Base-by-base conservation (phyloP, 345 rosid species). In the Hypericum perforatum region DNA sequence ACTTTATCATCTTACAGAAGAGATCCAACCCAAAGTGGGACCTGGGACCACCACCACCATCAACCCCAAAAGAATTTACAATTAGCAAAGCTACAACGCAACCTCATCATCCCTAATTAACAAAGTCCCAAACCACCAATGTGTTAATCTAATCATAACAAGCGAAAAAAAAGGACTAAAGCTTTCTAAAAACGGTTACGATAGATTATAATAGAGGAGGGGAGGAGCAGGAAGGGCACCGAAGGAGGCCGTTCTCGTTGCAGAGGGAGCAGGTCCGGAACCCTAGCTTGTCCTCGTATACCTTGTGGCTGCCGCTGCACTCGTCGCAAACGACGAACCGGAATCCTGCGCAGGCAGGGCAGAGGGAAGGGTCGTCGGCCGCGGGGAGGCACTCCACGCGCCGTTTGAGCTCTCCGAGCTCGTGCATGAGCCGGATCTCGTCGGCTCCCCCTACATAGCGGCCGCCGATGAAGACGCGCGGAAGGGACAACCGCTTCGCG, bases 301-400 rank as follows among this genome's bases (percentile, higher is more conserved):
- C 68, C 85, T 85, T 75, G 46, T 73, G 87, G 67, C 87, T 84
- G 6, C 92, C 92, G 38, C 63, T 61, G 37, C 92, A 84, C 12
- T 9, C 53, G 6, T 49, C 63, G 53, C 92, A 84, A 0, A 78
- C 5, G 41, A 65, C 40, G 37, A 84, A 84, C 65, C 86, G 71
- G 71, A 75, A 45, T 32, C 87, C 87, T 49, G 75, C 64, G 7
- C 91, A 84, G 5, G 45, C 9, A 58, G 67, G 62, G 38, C 92
- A 81, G 48, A 45, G 7, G 7, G 9, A 52, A 37, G 14, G 49
- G 8, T 54, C 39, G 16, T 52, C 77, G 6, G 42, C 55, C 7
- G 49, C 13, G 15, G 75, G 79, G 12, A 74, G 42, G 16, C 42
- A 51, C 0, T 37, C 55, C 32, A 81, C 57, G 45, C 76, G 12